Conservation (phyloP, 2,329 filamentous ascomycete species). For the Myrmaecium sp. region DNA sequence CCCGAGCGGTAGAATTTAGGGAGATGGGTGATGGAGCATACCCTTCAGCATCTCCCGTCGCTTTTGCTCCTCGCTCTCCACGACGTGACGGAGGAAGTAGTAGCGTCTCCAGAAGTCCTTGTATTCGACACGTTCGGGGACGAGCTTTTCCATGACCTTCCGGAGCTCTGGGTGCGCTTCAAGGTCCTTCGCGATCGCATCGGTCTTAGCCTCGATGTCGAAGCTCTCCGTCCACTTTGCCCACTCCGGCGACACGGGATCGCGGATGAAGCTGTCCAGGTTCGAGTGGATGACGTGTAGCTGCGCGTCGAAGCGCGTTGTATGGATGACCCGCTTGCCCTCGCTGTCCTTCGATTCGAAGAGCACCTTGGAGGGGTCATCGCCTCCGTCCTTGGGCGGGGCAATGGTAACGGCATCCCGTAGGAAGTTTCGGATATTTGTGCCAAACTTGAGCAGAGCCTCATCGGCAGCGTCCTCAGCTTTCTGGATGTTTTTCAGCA, state of each 20-base stretch:
- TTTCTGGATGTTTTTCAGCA: constrained; percentile 73
- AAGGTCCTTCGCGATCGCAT: constrained; percentile 63
- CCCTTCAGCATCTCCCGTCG: constrained; percentile 82
- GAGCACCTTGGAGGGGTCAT: constrained; percentile 42
- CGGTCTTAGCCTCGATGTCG: constrained; percentile 68
- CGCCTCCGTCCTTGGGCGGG: constrained; percentile 40
- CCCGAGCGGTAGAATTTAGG: constrained; percentile 3
- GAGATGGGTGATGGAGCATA: constrained; percentile 23
- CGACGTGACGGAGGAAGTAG: constrained; percentile 82
- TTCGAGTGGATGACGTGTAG: constrained; percentile 87
- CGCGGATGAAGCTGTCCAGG: constrained; percentile 60
- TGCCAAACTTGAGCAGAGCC: constrained; percentile 78
- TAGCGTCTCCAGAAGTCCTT: constrained; percentile 84
- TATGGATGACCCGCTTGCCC: constrained; percentile 87
- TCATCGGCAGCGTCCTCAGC: constrained; percentile 95
- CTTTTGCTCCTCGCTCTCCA: constrained; percentile 83
- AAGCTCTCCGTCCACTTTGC: constrained; percentile 57
- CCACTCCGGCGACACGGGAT: constrained; percentile 63
- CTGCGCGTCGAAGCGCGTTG: constrained; percentile 86
- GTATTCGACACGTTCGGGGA: constrained; percentile 87
- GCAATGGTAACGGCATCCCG: constrained; percentile 80
- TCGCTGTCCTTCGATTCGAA: constrained; percentile 88
- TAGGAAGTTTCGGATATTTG: constrained; percentile 77
- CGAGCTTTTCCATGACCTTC: constrained; percentile 81
- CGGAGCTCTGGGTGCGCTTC: constrained; percentile 76